Evolutionary conservation across 2,329 filamentous ascomycete species (phyloP).

Genomic region (Aspergillus alliaceus): DNA sequence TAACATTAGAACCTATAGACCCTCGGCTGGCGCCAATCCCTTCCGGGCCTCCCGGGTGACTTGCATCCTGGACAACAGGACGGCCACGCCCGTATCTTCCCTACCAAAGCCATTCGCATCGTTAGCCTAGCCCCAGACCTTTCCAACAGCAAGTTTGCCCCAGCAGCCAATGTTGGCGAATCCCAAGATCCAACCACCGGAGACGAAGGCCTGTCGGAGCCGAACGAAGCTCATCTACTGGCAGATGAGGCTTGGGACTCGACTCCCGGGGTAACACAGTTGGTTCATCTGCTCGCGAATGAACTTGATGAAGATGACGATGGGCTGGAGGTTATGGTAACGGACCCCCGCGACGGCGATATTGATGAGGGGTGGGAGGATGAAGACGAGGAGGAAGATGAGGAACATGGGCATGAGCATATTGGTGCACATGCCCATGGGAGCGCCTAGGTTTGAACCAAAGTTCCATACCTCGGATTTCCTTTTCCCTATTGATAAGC

Average conservation of each 20-base stretch:
- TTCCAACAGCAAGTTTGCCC: constrained; percentile 1
- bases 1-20: constrained; percentile 25
- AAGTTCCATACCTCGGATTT: not conserved
- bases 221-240: constrained; percentile 7
- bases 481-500: not conserved
- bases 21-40: constrained; percentile 29
- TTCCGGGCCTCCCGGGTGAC: constrained; percentile 18
- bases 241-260: constrained; percentile 20
- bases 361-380: constrained; percentile 7
- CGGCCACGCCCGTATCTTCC: constrained; percentile 34
- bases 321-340: not conserved
- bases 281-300: constrained; percentile 28
- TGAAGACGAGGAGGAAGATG: not conserved
- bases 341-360: not conserved
- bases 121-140: constrained; percentile 38
- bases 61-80: constrained; percentile 17
- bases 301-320: constrained; percentile 17
- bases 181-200: not conserved
- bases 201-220: constrained; percentile 4
- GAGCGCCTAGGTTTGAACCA: not conserved
- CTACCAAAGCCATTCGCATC: constrained; percentile 43
- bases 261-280: constrained; percentile 22
- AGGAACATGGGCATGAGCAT: not conserved
- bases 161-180: not conserved
- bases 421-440: not conserved